These are phyloP conservation scores for Pyrenophora graminea DNA, from an alignment of 2,329 filamentous ascomycete genomes.

Conservation along the genomic window DNA sequence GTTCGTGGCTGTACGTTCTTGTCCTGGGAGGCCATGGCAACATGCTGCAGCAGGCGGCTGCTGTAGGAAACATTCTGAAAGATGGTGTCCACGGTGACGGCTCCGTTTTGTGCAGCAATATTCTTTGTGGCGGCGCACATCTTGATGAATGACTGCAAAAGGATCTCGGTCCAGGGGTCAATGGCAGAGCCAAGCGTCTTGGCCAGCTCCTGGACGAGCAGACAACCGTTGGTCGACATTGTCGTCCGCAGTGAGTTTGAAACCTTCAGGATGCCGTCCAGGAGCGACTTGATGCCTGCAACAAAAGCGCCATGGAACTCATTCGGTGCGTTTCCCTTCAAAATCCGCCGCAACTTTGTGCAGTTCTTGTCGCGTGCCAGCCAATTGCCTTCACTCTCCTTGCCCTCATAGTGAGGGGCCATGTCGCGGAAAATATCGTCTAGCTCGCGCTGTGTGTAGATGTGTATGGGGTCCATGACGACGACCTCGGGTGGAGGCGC, in stretches of 20 bases:
- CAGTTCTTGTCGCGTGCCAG: conserved; percentile 80
- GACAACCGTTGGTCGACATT: conserved; percentile 83
- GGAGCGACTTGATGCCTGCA: conserved; percentile 68
- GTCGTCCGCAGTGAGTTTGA: conserved; percentile 85
- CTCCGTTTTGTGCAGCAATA: conserved; percentile 83
- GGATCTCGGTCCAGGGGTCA: conserved; percentile 85
- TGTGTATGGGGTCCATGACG: conserved; percentile 76
- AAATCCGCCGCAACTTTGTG: conserved; percentile 73
- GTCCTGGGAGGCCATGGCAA: conserved; percentile 81
- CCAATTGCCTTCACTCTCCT: conserved; percentile 91
- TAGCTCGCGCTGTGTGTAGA: conserved; percentile 84
- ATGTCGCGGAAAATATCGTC: conserved; percentile 86
- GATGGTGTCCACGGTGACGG: conserved; percentile 77
- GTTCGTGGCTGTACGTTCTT: conserved; percentile 88
- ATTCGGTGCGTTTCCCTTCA: conserved; percentile 79
- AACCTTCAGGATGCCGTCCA: conserved; percentile 89
- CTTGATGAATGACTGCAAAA: conserved; percentile 88
- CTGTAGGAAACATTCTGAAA: conserved; percentile 80
- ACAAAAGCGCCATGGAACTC: conserved; percentile 77
- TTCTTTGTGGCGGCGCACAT: conserved; percentile 89
- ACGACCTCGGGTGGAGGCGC: conserved; percentile 68
- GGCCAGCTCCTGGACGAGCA: conserved; percentile 82
- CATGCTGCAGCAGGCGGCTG: conserved; percentile 79
- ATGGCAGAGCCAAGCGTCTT: conserved; percentile 74
- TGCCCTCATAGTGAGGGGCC: conserved; percentile 80